Percentiles rank a stretch among this genome's conserved stretches.
Conservation (phyloP, 495 filamentous ascomycete species). For the Penicillium subrubescens region DNA sequence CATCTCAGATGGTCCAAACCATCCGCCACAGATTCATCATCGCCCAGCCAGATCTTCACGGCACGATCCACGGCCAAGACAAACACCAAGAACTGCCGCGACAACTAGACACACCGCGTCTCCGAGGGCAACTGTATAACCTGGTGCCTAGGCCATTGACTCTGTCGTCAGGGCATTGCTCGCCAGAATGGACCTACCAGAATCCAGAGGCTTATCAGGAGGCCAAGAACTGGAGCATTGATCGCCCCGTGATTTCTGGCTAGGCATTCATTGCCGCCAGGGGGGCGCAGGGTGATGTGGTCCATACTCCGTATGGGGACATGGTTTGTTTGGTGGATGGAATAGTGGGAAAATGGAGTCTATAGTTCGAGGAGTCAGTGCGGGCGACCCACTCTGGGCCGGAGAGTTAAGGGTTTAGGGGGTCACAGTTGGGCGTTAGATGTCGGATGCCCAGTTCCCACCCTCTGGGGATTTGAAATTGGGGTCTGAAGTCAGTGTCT, state of each 20-base stretch:
- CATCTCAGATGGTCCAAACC: neutral
- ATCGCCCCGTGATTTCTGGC: constrained; percentile 15
- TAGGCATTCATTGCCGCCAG: constrained; percentile 11
- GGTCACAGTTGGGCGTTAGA: constrained; percentile 6
- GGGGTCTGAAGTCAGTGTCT: neutral
- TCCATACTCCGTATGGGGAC: neutral
- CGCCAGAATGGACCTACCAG: constrained; percentile 25
- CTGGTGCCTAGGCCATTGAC: neutral
- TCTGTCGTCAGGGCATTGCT: neutral
- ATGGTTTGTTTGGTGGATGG: neutral
- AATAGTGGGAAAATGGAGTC: neutral
- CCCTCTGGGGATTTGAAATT: constrained; percentile 10
- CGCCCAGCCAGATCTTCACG: neutral
- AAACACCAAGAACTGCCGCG: constrained; percentile 2
- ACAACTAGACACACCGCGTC: neutral
- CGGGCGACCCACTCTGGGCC: neutral
- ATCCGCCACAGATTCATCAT: constrained; percentile 5
- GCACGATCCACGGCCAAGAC: constrained; percentile 9
- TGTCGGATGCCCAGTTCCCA: neutral
- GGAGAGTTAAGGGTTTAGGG: neutral
- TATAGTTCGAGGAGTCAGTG: constrained; percentile 3
- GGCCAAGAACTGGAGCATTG: constrained; percentile 15
- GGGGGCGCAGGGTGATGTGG: constrained; percentile 5
- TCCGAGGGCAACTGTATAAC: neutral
- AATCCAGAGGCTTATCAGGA: constrained; percentile 16